These are phyloP conservation scores for Fraxinus velutina DNA, from an alignment of 305 asterid species.

Conservation along the genomic window DNA sequence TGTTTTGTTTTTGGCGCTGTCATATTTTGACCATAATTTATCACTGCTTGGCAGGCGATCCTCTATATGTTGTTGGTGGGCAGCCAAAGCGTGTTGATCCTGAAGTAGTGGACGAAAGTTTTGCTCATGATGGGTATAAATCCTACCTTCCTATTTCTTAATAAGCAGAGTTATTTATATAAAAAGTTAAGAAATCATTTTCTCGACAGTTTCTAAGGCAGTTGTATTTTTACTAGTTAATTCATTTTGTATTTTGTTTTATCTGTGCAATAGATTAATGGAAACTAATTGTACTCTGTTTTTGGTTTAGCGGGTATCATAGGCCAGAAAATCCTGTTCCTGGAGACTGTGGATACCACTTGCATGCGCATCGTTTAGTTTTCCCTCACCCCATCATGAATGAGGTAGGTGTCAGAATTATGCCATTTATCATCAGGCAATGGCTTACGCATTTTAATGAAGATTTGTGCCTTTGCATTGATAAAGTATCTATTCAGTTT, in stretches of 20 bases:
- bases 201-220: conserved; percentile 2
- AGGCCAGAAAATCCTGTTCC: conserved; percentile 92
- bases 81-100: conserved; percentile 51
- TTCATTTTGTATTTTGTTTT: conserved; percentile 12
- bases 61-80: conserved; percentile 79
- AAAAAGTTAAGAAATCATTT: neutral
- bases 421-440: conserved; percentile 2
- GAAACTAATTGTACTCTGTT: neutral
- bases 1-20: conserved; percentile 8
- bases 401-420: conserved; percentile 45
- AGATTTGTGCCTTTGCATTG: neutral
- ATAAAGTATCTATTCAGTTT: neutral
- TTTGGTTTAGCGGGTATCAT: conserved; percentile 63
- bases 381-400: conserved; percentile 63
- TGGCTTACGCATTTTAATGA: neutral
- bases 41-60: conserved; percentile 64
- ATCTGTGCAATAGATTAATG: neutral
- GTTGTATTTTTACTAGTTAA: neutral
- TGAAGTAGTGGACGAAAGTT: conserved; percentile 46
- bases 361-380: conserved; percentile 73
- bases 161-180: neutral
- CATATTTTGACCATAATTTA: conserved; percentile 18
- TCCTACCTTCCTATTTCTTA: conserved; percentile 6
- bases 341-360: conserved; percentile 90
- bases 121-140: conserved; percentile 82